Conservation (phyloP, 768 basidiomycete species). For the Collybiopsis confluens region DNA sequence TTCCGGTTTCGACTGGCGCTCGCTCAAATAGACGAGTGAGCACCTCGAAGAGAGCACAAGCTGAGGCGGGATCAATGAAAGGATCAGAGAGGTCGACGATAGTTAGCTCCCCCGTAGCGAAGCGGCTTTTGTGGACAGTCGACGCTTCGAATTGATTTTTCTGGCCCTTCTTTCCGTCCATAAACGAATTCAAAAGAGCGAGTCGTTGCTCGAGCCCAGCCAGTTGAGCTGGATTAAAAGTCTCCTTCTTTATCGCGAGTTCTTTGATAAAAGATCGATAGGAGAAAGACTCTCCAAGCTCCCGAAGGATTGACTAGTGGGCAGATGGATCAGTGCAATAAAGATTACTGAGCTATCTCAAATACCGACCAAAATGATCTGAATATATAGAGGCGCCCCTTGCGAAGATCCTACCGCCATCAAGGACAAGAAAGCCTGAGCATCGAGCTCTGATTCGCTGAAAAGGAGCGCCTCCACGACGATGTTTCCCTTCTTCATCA, state of each 20-base stretch:
- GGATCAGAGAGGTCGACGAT: conserved; percentile 73
- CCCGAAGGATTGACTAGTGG: conserved; percentile 51
- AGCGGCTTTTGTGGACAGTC: conserved; percentile 27
- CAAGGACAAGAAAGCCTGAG: conserved; percentile 66
- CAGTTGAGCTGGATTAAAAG: conserved; percentile 55
- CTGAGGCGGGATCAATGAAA: conserved; percentile 62
- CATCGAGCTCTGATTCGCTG: conserved; percentile 59
- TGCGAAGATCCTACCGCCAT: conserved; percentile 67
- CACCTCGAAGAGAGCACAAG: conserved; percentile 70
- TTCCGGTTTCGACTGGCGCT: conserved; percentile 55
- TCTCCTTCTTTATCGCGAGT: conserved; percentile 40
- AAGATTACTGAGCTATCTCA: not conserved
- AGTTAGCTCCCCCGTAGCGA: conserved; percentile 54
- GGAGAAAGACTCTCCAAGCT: conserved; percentile 56
- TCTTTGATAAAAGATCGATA: conserved; percentile 44
- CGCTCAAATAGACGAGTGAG: conserved; percentile 61
- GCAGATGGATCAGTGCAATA: not conserved
- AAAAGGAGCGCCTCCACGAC: conserved; percentile 53
- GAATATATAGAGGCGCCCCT: conserved; percentile 64
- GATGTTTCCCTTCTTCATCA: conserved; percentile 37
- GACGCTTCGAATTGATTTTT: conserved; percentile 1
- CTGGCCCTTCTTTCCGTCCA: conserved; percentile 27
- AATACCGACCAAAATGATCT: conserved; percentile 53
- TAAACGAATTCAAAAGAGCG: conserved; percentile 54
- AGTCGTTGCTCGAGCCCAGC: conserved; percentile 60